Evolutionary conservation across 2,329 filamentous ascomycete genomes (phyloP), one percentile per base, ranked within the genome.

Genomic region (Neofusicoccum sp.): DNA sequence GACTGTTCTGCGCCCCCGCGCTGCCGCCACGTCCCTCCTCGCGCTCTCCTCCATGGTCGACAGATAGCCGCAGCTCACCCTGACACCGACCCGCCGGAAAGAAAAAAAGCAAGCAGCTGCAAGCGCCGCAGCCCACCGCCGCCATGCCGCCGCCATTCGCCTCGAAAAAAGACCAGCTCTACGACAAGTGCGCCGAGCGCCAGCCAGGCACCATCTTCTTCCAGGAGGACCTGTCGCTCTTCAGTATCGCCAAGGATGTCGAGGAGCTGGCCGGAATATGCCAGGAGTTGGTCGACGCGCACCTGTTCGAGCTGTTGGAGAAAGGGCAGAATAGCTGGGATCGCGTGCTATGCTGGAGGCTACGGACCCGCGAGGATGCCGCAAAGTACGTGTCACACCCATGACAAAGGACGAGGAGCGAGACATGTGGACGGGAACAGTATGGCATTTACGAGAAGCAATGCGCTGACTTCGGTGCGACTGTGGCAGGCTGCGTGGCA

Each of bases 161-260:
- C 22, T 37, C 61, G 37, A 67, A 67, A 54, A 70, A 68, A 59
- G 74, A 77, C 41, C 66, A 69, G 56, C 72, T 77, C 33, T 77
- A 77, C 71, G 71, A 76, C 60, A 74, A 72, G 70, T 77, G 76
- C 69, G 72, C 71, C 36, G 66, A 73, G 60, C 64, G 69, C 56
- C 69, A 71, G 4, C 66, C 72, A 33, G 74, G 71, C 65, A 76
- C 75, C 43, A 67, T 76, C 56, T 77, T 77, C 69, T 75, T 74
- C 67, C 76, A 77, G 69, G 73, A 74, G 65, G 76, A 77, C 36
- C 66, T 77, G 29, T 71, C 71, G 29, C 39, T 54, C 12, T 74
- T 77, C 71, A 70, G 75, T 56, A 67, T 77, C 22, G 74, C 74
- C 6, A 70, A 72, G 37, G 73, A 71, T 59, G 70, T 74, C 67